These are phyloP conservation scores for Trichoderma oligosporum DNA, from an alignment of 2,329 filamentous ascomycete genomes.

Conservation along the genomic window DNA sequence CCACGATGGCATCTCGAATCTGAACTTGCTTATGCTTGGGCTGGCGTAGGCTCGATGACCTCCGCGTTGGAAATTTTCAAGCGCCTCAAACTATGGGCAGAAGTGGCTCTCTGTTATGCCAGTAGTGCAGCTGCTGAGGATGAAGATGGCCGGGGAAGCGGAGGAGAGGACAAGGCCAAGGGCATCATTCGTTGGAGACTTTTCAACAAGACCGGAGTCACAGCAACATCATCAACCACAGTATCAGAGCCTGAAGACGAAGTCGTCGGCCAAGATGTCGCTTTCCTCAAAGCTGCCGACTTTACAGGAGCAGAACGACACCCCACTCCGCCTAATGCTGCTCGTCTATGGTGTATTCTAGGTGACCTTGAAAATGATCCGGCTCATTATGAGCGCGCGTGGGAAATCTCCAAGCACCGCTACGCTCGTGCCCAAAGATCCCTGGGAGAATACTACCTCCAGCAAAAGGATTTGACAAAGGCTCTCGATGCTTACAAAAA, in stretches of 20 bases:
- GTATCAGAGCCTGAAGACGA: constrained; percentile 48
- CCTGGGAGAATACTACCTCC: constrained; percentile 73
- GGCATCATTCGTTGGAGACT: constrained; percentile 73
- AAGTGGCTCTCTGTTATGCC: constrained; percentile 86
- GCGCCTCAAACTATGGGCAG: constrained; percentile 86
- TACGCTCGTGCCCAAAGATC: constrained; percentile 87
- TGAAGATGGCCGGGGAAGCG: constrained; percentile 49
- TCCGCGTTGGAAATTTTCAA: constrained; percentile 96
- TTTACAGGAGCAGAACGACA: constrained; percentile 61
- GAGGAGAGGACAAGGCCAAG: constrained; percentile 74
- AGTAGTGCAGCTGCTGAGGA: constrained; percentile 56
- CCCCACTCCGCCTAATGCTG: constrained; percentile 74
- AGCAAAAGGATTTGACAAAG: constrained; percentile 59
- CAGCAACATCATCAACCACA: constrained; percentile 23
- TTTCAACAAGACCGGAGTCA: constrained; percentile 58
- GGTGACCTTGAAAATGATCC: constrained; percentile 80
- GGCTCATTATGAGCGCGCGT: constrained; percentile 76
- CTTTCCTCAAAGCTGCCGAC: constrained; percentile 50
- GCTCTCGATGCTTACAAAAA: constrained; percentile 75
- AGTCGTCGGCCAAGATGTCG: constrained; percentile 49
- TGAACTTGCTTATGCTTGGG: constrained; percentile 91
- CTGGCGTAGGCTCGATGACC: constrained; percentile 76
- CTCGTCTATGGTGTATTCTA: constrained; percentile 86
- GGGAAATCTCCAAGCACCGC: constrained; percentile 75
- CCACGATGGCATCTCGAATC: constrained; percentile 92